Conservation (phyloP, 495 filamentous ascomycete species). For the Aspergillus funiculosus region DNA sequence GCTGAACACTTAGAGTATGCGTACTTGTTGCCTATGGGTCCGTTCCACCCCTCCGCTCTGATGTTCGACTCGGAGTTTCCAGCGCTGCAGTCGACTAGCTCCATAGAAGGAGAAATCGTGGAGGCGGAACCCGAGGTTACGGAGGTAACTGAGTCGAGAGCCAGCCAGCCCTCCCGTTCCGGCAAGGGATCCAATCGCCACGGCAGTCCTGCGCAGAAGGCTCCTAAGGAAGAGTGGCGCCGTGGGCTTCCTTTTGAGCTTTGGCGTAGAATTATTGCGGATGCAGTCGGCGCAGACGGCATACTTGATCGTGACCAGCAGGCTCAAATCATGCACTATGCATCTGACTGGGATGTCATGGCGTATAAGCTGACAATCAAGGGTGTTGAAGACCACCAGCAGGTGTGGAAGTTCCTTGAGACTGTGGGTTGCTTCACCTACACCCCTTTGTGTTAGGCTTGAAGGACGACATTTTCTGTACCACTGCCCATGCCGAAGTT, state of each 20-base stretch:
- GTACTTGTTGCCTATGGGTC: not conserved
- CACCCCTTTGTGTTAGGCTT: constrained; percentile 10
- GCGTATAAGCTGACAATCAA: constrained; percentile 22
- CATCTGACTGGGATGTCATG: constrained; percentile 24
- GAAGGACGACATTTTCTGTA: not conserved
- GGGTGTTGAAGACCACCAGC: constrained; percentile 25
- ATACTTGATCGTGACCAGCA: constrained; percentile 34
- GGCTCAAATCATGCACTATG: constrained; percentile 23
- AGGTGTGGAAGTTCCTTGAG: constrained; percentile 33
- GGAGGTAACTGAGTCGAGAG: not conserved
- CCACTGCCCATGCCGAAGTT: not conserved
- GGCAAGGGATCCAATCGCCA: not conserved
- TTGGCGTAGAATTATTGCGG: constrained; percentile 33
- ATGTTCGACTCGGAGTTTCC: constrained; percentile 19
- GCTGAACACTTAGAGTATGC: constrained; percentile 7
- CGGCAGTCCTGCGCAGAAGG: not conserved
- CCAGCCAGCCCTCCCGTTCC: not conserved
- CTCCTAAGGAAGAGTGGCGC: constrained; percentile 14
- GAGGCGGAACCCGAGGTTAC: not conserved
- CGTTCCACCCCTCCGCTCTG: constrained; percentile 15
- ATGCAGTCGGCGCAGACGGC: constrained; percentile 26
- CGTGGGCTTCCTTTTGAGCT: constrained; percentile 26
- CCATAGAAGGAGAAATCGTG: constrained; percentile 2
- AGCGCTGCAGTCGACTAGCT: constrained; percentile 5
- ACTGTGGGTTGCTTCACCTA: constrained; percentile 29